Evolutionary conservation across 768 basidiomycete genomes (phyloP), one percentile per base, ranked within the genome.

Genomic region (Hericium erinaceus): DNA sequence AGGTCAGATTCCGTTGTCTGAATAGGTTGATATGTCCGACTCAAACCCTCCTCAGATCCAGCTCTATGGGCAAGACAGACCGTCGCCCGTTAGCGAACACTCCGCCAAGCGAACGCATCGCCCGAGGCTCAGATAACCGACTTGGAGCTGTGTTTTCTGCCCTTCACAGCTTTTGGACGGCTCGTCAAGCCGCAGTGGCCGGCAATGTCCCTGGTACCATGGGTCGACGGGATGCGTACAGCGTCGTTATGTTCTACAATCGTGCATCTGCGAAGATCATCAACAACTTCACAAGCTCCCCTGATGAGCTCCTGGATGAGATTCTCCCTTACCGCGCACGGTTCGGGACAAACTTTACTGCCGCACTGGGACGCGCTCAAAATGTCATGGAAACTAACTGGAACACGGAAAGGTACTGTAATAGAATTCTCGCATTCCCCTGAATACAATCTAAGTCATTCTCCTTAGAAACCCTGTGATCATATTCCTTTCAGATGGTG

Each of bases 81-180:
- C 70, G 72, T 40, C 64, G 44, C 3, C 83, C 83, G 0, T 71
- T 83, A 5, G 62, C 64, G 0, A 69, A 73, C 44, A 74, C 75
- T 4, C 78, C 79, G 0, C 69, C 58, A 0, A 71, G 74, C 5
- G 55, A 65, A 12, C 66, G 62, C 33, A 81, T 83, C 48, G 54
- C 60, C 2, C 63, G 60, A 7, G 60, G 55, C 1, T 68, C 71
- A 44, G 65, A 80, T 57, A 78, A 85, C 60, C 68, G 82, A 26
- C 72, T 82, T 10, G 83, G 83, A 0, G 81, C 83, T 0, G 83
- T 83, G 0, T 80, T 78, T 52, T 79, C 81, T 0, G 76, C 83
- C 0, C 61, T 84, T 6, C 65, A 81, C 54, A 71, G 71, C 11
- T 84, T 84, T 65, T 85, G 83, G 83, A 57, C 68, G 13, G 77